Evolutionary conservation across 2,329 filamentous ascomycete genomes (phyloP), one percentile per base, ranked within the genome.

Genomic region (Alternaria sp.): DNA sequence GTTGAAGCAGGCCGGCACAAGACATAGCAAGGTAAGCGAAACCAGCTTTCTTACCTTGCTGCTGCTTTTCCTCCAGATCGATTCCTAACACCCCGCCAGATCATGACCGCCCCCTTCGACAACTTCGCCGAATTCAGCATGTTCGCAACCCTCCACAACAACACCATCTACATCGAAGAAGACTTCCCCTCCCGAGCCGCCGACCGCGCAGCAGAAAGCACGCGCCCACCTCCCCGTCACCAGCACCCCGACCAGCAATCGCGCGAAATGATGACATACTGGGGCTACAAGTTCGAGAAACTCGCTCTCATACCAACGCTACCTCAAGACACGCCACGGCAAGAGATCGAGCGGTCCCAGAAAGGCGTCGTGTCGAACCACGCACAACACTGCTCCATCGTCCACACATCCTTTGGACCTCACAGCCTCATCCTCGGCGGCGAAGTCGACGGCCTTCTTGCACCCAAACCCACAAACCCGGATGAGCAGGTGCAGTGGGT

Each of bases 261-360:
- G 0, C 89, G 91, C 54, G 91, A 96, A 61, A 84, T 94, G 67
- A 97, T 97, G 93, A 89, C 90, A 53, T 99, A 90, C 76, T 98
- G 95, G 95, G 95, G 95, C 36, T 99, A 99, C 83, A 99, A 99
- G 78, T 99, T 99, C 73, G 96, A 99, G 80, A 91, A 93, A 0
- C 81, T 99, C 2, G 89, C 90, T 7, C 90, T 96, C 2, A 82
- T 98, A 5, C 90, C 92, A 3, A 82, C 85, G 3, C 87, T 90
- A 1, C 97, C 94, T 89, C 96, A 93, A 90, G 87, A 91, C 60
- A 90, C 88, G 0, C 83, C 89, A 1, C 88, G 92, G 59, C 90
- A 92, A 1, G 88, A 90, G 62, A 97, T 99, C 66, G 94, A 97
- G 76, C 83, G 81, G 59, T 89, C 96, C 26, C 88, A 91, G 46